A percentile compares a stretch with the other conserved stretches of the same genome.
These are phyloP conservation scores for Schizochytrium sp. DNA, from an alignment of 108 stramenopile genomes.

Conservation along the genomic window DNA sequence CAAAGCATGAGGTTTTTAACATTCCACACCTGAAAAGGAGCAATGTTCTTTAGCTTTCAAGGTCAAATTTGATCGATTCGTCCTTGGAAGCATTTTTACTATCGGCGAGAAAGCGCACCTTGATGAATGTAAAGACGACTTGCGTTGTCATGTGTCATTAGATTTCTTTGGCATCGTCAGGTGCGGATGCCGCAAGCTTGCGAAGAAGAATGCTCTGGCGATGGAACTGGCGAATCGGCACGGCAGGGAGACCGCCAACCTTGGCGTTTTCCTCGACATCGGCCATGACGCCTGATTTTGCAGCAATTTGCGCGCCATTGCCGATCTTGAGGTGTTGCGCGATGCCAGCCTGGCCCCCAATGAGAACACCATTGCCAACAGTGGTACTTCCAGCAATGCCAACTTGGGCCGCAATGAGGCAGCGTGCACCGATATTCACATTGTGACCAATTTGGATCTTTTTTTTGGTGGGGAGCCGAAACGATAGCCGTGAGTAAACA, in stretches of 20 bases:
- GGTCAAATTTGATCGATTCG: no score
- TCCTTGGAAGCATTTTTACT: no score
- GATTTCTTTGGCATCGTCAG: no score
- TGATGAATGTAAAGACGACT: no score
- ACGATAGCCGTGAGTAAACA: no score
- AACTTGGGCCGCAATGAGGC: background rate
- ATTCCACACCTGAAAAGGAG: no score
- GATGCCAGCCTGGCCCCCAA: background rate
- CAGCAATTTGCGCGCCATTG: background rate
- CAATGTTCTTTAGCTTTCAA: no score
- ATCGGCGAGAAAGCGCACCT: no score
- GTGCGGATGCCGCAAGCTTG: background rate
- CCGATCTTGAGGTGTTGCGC: background rate
- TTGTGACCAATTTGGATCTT: constrained; percentile 7
- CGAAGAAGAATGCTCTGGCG: background rate
- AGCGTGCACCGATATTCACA: background rate
- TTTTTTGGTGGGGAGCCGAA: background rate
- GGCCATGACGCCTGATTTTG: background rate
- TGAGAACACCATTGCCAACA: background rate
- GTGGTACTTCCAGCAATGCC: background rate
- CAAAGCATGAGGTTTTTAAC: no score
- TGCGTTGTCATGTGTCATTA: no score
- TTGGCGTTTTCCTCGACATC: background rate
- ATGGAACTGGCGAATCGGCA: background rate
- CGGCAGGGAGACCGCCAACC: background rate